Percentiles rank a stretch among this genome's conserved stretches.
phyloP scores from a whole-genome alignment of 1,139 yeast species.

The Trichomonascaceae sp. region DNA sequence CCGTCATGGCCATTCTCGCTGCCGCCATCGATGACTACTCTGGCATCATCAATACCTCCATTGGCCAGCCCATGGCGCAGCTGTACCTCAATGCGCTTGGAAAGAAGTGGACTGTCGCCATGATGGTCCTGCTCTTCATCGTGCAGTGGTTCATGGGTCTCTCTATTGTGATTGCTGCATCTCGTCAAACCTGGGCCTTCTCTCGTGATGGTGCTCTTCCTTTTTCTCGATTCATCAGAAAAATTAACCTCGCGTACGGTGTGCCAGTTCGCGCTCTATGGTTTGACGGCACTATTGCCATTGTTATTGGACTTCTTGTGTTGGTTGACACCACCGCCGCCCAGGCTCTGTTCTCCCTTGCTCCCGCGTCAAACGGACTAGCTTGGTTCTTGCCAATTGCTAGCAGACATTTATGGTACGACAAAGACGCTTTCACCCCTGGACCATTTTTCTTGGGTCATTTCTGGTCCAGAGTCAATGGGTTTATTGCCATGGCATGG shows the following conservation, averaged over 20 bases:
- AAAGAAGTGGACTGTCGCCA: slow-evolving; percentile 43
- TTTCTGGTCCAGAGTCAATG: slow-evolving; percentile 27
- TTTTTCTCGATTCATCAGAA: slow-evolving; percentile 27
- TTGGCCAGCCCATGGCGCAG: slow-evolving; percentile 38
- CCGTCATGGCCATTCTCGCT: slow-evolving; percentile 39
- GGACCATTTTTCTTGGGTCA: slow-evolving; percentile 54
- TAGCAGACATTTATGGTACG: slow-evolving; percentile 28
- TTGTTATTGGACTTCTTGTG: slow-evolving; percentile 44
- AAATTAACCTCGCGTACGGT: slow-evolving; percentile 35
- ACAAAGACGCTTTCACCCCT: slow-evolving; percentile 39
- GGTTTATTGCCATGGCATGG: slow-evolving; percentile 17
- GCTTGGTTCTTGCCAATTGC: slow-evolving; percentile 50
- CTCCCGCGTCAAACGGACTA: slow-evolving; percentile 47
- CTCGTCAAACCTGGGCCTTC: slow-evolving; percentile 76
- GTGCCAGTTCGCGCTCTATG: slow-evolving; percentile 53
- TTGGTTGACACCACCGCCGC: slow-evolving; percentile 50
- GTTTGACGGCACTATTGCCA: slow-evolving; percentile 36
- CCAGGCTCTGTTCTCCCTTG: slow-evolving; percentile 43
- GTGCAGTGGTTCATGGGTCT: slow-evolving; percentile 47
- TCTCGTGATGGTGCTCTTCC: slow-evolving; percentile 88
- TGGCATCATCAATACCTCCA: slow-evolving; percentile 23
- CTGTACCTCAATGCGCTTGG: slow-evolving; percentile 54
- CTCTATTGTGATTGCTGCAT: slow-evolving; percentile 62
- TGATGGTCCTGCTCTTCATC: slow-evolving; percentile 19
- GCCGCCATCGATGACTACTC: slow-evolving; percentile 45